These are phyloP conservation scores for Aspergillus felis DNA, from an alignment of 2,329 filamentous ascomycete species.

Conservation along the genomic window DNA sequence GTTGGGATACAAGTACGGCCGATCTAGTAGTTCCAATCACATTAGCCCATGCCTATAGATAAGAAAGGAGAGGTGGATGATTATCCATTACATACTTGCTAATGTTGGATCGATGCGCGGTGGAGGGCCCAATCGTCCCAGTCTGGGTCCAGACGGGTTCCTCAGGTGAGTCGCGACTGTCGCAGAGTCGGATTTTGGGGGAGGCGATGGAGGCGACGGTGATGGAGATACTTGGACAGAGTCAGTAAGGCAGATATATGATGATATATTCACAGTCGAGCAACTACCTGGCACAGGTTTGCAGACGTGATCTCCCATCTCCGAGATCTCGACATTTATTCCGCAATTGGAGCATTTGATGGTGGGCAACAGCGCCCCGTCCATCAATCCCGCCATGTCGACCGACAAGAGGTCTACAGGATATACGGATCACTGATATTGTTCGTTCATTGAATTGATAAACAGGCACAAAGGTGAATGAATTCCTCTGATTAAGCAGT, in stretches of 20 bases:
- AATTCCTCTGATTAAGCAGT: background rate
- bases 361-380: constrained; percentile 70
- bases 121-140: constrained; percentile 46
- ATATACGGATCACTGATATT: background rate
- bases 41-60: constrained; percentile 1
- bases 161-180: constrained; percentile 19
- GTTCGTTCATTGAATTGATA: constrained; percentile 11
- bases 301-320: constrained; percentile 83
- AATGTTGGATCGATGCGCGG: constrained; percentile 54
- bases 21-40: constrained; percentile 26
- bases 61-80: background rate
- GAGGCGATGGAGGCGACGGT: constrained; percentile 22
- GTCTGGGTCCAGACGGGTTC: constrained; percentile 29
- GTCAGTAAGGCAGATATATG: constrained; percentile 3
- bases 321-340: constrained; percentile 72
- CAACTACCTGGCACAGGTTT: constrained; percentile 36
- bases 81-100: constrained; percentile 50
- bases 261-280: constrained; percentile 4
- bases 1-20: constrained; percentile 50
- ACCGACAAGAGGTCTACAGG: constrained; percentile 46
- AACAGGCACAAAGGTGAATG: background rate
- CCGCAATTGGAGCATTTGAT: constrained; percentile 86
- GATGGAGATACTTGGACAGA: constrained; percentile 5
- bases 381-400: constrained; percentile 38
- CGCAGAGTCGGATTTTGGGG: constrained; percentile 24